Evolutionary conservation across 1,284 basidiomycete genomes (phyloP), one percentile per base, ranked within the genome.

Genomic region (Pulveroboletus sp.): DNA sequence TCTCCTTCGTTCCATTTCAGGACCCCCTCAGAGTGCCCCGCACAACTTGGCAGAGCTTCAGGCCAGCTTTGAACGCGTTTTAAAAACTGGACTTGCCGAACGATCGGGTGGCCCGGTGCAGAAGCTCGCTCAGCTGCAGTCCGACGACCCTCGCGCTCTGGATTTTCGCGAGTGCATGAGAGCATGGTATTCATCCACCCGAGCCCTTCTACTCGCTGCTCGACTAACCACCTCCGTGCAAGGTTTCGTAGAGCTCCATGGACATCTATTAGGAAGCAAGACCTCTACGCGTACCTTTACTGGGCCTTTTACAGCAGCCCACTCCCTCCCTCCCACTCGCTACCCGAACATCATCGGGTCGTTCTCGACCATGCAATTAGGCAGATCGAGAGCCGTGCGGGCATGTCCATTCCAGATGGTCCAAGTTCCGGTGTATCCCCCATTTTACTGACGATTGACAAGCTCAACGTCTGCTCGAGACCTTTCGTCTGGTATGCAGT

Each of bases 261-360:
- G 89, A 86, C 87, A 0, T 76, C 80, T 12, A 81, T 96, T 53
- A 82, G 77, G 46, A 76, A 76, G 19, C 76, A 83, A 42, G 84
- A 93, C 66, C 76, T 93, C 55, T 78, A 79, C 44, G 76, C 82
- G 55, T 96, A 93, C 91, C 74, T 96, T 29, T 86, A 91, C 56
- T 96, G 93, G 93, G 81, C 83, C 15, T 85, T 90, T 62, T 95
- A 87, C 72, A 87, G 87, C 61, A 74, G 80, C 4, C 75, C 82
- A 24, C 76, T 90, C 44, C 82, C 83, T 19, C 67, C 78, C 12
- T 63, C 73, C 12, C 76, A 82, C n/a, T 57, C 72, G 21, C 65
- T 86, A 12, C 71, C 84, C 4, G 65, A 75, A 5, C 61, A 75
- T 6, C 80, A 82, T 54, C 74, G 73, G 39, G 69, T 71, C 12